Evolutionary conservation across 441 rosid genomes (phyloP).

Genomic region (Cnidoscolus chayamansa): DNA sequence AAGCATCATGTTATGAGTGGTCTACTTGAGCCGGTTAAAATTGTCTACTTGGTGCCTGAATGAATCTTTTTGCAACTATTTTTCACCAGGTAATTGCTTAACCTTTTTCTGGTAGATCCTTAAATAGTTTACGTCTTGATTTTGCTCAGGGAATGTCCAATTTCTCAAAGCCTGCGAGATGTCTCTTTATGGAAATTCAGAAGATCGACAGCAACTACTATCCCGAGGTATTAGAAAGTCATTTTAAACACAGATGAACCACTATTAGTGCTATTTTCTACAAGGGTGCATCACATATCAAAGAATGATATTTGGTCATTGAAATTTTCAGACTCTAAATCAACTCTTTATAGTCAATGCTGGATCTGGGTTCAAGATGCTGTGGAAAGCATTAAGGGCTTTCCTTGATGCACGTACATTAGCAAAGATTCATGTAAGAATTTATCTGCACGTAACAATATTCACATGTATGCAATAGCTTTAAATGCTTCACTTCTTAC

Average conservation of each 20-base stretch:
- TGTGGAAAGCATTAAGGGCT: constrained; percentile 56
- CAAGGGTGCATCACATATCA: neutral
- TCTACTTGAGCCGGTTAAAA: too few relatives aligned
- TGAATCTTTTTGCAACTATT: too few relatives aligned
- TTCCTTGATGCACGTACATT: constrained; percentile 55
- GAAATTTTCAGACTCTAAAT: constrained; percentile 41
- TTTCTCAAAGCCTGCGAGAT: constrained; percentile 65
- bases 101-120: constrained; percentile 10
- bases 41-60: too few relatives aligned
- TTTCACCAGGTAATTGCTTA: neutral
- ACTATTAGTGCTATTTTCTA: too few relatives aligned
- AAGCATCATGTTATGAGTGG: constrained; percentile 13
- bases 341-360: constrained; percentile 56
- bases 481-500: neutral
- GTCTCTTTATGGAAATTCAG: constrained; percentile 56
- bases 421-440: constrained; percentile 49
- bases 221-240: constrained; percentile 45
- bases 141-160: constrained; percentile 52
- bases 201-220: constrained; percentile 64
- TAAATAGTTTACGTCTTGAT: constrained; percentile 18
- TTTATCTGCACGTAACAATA: neutral
- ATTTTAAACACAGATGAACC: too few relatives aligned
- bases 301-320: constrained; percentile 4
- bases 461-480: neutral
- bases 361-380: constrained; percentile 57